phyloP scores from a whole-genome alignment of 345 rosid species.

The Boechera retrofracta region DNA sequence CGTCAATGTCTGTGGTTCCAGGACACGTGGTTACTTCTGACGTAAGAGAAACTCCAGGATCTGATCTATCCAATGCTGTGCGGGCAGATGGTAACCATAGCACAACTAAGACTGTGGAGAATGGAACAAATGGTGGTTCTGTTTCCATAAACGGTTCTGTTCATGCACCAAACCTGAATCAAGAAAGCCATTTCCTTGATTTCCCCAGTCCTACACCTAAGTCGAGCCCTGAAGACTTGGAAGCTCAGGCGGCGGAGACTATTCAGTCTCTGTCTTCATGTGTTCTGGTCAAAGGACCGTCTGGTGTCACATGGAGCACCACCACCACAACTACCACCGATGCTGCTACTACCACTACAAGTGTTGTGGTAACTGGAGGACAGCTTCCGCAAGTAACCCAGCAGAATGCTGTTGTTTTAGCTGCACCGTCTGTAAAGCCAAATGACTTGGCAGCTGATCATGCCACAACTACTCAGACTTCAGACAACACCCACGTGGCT shows the following conservation, averaged over 20 bases:
- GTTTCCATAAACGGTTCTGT: conserved; percentile 50
- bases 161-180: conserved; percentile 52
- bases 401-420: conserved; percentile 63
- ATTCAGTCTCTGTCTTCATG: conserved; percentile 58
- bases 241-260: conserved; percentile 51
- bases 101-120: conserved; percentile 52
- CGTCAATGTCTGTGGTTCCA: conserved; percentile 43
- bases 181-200: conserved; percentile 56
- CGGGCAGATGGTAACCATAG: conserved; percentile 49
- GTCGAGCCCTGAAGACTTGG: conserved; percentile 54
- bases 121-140: conserved; percentile 49
- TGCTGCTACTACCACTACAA: conserved; percentile 60
- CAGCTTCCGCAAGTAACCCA: conserved; percentile 61
- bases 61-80: conserved; percentile 48
- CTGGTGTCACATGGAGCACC: conserved; percentile 77
- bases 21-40: conserved; percentile 46
- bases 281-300: conserved; percentile 57
- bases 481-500: conserved; percentile 61
- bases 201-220: conserved; percentile 57
- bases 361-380: conserved; percentile 61
- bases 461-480: conserved; percentile 62
- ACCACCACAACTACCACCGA: conserved; percentile 62
- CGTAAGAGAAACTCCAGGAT: conserved; percentile 42
- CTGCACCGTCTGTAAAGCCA: conserved; percentile 58
- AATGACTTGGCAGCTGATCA: conserved; percentile 54